Percentiles rank a stretch among this genome's conserved stretches.
phyloP scores from a whole-genome alignment of 1,139 yeast genomes.

The Geotrichum klebahnii region DNA sequence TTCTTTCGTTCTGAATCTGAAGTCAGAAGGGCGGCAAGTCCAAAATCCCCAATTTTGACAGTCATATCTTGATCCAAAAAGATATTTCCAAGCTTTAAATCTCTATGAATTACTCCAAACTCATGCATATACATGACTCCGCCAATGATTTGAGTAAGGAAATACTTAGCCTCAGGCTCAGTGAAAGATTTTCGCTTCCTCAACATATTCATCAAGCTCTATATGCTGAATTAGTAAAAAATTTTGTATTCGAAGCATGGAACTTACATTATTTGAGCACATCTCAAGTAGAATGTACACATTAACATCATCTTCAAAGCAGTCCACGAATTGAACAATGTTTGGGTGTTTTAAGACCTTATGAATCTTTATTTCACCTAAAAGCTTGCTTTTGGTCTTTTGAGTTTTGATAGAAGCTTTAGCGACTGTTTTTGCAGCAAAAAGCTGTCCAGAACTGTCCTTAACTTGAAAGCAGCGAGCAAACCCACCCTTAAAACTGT shows the following conservation, averaged over 20 bases:
- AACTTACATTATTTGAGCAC: slow-evolving; percentile 70
- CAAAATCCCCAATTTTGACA: slow-evolving; percentile 93
- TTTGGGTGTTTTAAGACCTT: slow-evolving; percentile 84
- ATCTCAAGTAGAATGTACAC: slow-evolving; percentile 91
- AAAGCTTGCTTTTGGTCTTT: slow-evolving; percentile 77
- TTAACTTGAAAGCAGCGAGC: slow-evolving; percentile 97
- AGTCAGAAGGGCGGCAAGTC: slow-evolving; percentile 84
- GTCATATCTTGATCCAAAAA: slow-evolving; percentile 91
- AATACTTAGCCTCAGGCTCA: slow-evolving; percentile 88
- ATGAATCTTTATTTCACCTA: slow-evolving; percentile 93
- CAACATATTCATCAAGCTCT: slow-evolving; percentile 84
- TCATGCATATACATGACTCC: slow-evolving; percentile 90
- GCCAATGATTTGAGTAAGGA: slow-evolving; percentile 89
- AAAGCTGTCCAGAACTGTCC: slow-evolving; percentile 71
- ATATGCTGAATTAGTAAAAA: too few species aligned
- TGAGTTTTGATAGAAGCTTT: slow-evolving; percentile 88
- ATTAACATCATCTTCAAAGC: slow-evolving; percentile 91
- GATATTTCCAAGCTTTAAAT: slow-evolving; percentile 87
- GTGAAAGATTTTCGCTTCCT: slow-evolving; percentile 76
- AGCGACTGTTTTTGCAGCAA: slow-evolving; percentile 97
- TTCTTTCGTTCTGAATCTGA: slow-evolving; percentile 69
- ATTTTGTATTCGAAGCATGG: too few species aligned
- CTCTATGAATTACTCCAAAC: slow-evolving; percentile 92
- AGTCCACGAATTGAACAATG: slow-evolving; percentile 85
- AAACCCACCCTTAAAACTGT: slow-evolving; percentile 66